Conservation (phyloP, 805 yeast species). For the Candida maris region DNA sequence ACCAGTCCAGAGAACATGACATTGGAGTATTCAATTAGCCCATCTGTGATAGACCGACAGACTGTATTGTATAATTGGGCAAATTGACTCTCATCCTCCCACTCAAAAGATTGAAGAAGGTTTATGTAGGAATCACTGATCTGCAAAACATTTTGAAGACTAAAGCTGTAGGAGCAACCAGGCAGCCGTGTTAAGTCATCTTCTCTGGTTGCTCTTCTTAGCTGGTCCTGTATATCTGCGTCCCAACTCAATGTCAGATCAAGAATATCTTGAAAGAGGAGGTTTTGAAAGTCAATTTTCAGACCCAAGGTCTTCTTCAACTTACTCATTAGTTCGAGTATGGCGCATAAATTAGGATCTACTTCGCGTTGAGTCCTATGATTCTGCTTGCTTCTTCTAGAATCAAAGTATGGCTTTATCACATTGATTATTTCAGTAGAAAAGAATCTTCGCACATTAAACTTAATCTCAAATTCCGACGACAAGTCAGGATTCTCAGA, state of each 20-base stretch:
- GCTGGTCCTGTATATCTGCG: conserved; percentile 20
- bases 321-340: conserved; percentile 10
- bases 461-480: conserved; percentile 10
- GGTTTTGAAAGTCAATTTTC: conserved; percentile 23
- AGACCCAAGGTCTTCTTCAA: conserved; percentile 18
- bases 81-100: conserved; percentile 63
- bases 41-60: conserved; percentile 60
- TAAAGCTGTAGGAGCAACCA: conserved; percentile 28
- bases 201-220: conserved; percentile 50
- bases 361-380: background rate
- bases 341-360: conserved; percentile 10
- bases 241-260: conserved; percentile 25
- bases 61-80: conserved; percentile 60
- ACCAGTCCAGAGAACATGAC: conserved; percentile 22
- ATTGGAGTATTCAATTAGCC: conserved; percentile 50
- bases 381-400: background rate
- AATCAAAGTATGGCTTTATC: conserved; percentile 17
- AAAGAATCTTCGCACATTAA: conserved; percentile 16
- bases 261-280: conserved; percentile 22
- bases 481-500: conserved; percentile 2
- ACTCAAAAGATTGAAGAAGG: conserved; percentile 55
- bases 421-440: conserved; percentile 20
- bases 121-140: conserved; percentile 35
- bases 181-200: conserved; percentile 50
- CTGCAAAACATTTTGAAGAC: conserved; percentile 26